A percentile compares a stretch with the other conserved stretches of the same genome.
These are phyloP conservation scores for Neurospora sp. DNA, from an alignment of 2,329 filamentous ascomycete species.

Conservation along the genomic window DNA sequence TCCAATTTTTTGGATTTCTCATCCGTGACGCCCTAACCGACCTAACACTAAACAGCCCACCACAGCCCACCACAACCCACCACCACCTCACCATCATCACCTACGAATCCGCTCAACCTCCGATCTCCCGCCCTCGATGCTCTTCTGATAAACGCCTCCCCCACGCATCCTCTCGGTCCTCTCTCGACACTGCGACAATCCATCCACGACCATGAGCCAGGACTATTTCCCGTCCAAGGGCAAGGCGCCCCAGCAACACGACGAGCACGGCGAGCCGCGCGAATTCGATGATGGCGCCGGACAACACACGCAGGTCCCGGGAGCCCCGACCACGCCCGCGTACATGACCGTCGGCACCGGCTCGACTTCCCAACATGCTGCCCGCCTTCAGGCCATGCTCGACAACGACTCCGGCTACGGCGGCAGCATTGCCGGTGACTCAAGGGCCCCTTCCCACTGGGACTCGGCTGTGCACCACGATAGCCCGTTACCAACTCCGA, in stretches of 20 bases:
- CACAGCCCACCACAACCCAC: neutral
- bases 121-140: neutral
- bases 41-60: neutral
- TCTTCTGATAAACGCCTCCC: neutral
- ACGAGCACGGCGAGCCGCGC: slow-evolving; percentile 17
- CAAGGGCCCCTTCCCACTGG: slow-evolving; percentile 28
- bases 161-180: neutral
- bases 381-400: slow-evolving; percentile 69
- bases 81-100: slow-evolving; percentile 3
- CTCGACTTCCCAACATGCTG: slow-evolving; percentile 70
- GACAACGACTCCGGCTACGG: slow-evolving; percentile 90
- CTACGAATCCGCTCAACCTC: slow-evolving; percentile 2
- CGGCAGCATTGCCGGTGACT: slow-evolving; percentile 61
- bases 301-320: slow-evolving; percentile 4
- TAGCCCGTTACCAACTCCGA: slow-evolving; percentile 32
- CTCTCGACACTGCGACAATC: slow-evolving; percentile 1
- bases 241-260: slow-evolving; percentile 31
- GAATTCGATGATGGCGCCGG: slow-evolving; percentile 20
- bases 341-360: slow-evolving; percentile 88
- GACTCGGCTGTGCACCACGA: slow-evolving; percentile 37
- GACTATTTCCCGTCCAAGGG: slow-evolving; percentile 48
- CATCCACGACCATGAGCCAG: slow-evolving; percentile 42
- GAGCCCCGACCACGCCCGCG: slow-evolving; percentile 16
- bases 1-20: neutral
- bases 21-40: neutral